Evolutionary conservation across 2,329 filamentous ascomycete species (phyloP), one percentile per base, ranked within the genome.

Genomic region (Dactylellina parvicollis): DNA sequence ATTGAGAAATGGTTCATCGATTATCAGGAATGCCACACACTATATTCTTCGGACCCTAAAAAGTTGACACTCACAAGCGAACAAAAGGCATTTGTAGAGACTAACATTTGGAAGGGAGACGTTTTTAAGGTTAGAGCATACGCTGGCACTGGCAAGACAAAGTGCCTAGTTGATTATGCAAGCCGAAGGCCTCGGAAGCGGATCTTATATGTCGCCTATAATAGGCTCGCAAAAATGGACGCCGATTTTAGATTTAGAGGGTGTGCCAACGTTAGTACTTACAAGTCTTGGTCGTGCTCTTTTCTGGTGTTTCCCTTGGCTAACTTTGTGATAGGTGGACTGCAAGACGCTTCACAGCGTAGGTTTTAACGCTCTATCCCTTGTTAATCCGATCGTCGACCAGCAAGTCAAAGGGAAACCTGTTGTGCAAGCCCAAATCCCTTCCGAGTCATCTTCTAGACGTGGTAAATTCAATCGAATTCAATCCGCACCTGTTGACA

Each of bases 111-210:
- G n/a, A 52, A 57, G 10, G 74, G 75, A 0, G 67, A 76, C 4
- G 54, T 77, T 9, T 75, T 77, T 38, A 77, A 77, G 22, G 61
- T 77, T 5, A 70, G 75, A 20, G 76, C 76, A 10, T 77, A 75
- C 40, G 76, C 75, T 3, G 76, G 76, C n/a, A 77, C 76, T 1
- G 76, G 76, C 30, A 77, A 77, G 59, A 77, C 76, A 0, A 76
- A 75, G 52, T 74, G 76, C 56, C 64, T 77, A 9, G 61, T 73
- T 10, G 76, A 77, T 50, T 77, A 77, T 57, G 75, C 76, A 0
- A 76, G 56, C 16, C 50, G 54, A 18, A 40, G 70, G 16, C 62
- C 70, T 8, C 24, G 44, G 1, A 54, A 67, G 30, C 36, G 49
- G 14, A 62, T 74, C 4, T 44, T 74, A 28, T 74, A 74, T 24